Percentiles rank a stretch among this genome's conserved stretches.
phyloP scores from a whole-genome alignment of 805 yeast genomes.

The Candida nitratophila region DNA sequence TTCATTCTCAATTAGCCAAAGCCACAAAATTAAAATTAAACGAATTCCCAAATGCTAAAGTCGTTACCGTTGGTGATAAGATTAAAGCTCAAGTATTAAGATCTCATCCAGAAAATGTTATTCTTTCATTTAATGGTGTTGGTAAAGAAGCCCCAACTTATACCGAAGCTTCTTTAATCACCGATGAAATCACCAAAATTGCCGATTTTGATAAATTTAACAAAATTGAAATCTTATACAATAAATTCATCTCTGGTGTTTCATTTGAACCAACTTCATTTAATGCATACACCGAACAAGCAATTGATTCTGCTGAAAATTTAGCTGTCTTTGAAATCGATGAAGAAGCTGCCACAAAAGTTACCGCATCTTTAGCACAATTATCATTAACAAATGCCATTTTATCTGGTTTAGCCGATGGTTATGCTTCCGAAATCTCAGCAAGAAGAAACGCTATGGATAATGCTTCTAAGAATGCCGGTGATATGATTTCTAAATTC shows the following conservation, averaged over 20 bases:
- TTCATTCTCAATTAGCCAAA: constrained; percentile 92
- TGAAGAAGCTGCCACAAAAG: constrained; percentile 43
- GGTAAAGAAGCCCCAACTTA: constrained; percentile 98
- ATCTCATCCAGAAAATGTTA: constrained; percentile 63
- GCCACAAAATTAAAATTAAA: constrained; percentile 65
- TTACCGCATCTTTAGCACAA: constrained; percentile 68
- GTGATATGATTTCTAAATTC: constrained; percentile 95
- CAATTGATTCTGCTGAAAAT: constrained; percentile 81
- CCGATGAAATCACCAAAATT: constrained; percentile 71
- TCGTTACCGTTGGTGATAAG: constrained; percentile 93
- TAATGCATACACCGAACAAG: constrained; percentile 59
- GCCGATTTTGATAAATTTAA: constrained; percentile 75
- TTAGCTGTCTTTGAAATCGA: constrained; percentile 76
- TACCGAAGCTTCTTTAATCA: constrained; percentile 79
- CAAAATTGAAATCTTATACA: constrained; percentile 75
- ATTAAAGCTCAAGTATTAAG: constrained; percentile 82
- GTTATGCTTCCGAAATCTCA: constrained; percentile 95
- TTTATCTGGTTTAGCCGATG: constrained; percentile 90
- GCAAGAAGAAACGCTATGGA: constrained; percentile 99
- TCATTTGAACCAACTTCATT: constrained; percentile 78
- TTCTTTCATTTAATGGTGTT: constrained; percentile 77
- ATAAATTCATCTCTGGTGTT: constrained; percentile 81
- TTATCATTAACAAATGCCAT: constrained; percentile 87
- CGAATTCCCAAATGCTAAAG: constrained; percentile 61
- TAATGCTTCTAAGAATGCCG: constrained; percentile 98